Base-by-base conservation (phyloP, 1,284 basidiomycete genomes). In the Ceratorhiza oryzae-sativae region DNA sequence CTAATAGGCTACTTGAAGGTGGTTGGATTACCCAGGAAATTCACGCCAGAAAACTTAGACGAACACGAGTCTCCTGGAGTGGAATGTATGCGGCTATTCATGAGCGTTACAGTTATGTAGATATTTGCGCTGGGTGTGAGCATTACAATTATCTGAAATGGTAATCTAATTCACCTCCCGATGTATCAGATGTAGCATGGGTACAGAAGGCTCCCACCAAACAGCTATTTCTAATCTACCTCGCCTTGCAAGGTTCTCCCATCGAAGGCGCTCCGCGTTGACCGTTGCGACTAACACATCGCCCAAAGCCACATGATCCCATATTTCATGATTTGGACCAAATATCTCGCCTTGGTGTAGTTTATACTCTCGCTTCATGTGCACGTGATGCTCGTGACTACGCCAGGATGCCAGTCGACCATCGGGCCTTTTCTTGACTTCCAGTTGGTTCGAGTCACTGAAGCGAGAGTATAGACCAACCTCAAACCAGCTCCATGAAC, bases 401-500 rank as follows among this genome's bases (percentile, higher is more conserved):
- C 34, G 10, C 59, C 59, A 61, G n/a, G 59, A 61, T 30, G n/a
- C 39, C 18, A 12, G 25, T 12, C 10, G 32, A 25, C 45, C 13
- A 32, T 48, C 27, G 8, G 3, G 15, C n/a, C 2, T 9, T 3
- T 18, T 30, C 27, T 62, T 46, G 60, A 20, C 4, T 13, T 48
- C 20, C 6, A 15, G 42, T 62, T 60, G 8, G 25, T 23, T 15
- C 25, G 60, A 48, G 9, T 15, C 15, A 6, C 18, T 15, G 6
- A 5, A 30, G 42, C 36, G 12, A 46, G 6, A 8, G 27, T 49
- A 49, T 8, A 62, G n/a, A 48, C 60, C 30, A 12, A 65, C 13
- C 20, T 65, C 62, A 48, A 65, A 51, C 62, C 62, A 51, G 20
- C 62, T 65, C 48, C 48, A 62, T 5, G 46, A 65, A 30, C 61